Percentiles rank a stretch among this genome's conserved stretches.
Conservation (phyloP, 495 filamentous ascomycete species). For the Lasiosphaeris hirsuta region DNA sequence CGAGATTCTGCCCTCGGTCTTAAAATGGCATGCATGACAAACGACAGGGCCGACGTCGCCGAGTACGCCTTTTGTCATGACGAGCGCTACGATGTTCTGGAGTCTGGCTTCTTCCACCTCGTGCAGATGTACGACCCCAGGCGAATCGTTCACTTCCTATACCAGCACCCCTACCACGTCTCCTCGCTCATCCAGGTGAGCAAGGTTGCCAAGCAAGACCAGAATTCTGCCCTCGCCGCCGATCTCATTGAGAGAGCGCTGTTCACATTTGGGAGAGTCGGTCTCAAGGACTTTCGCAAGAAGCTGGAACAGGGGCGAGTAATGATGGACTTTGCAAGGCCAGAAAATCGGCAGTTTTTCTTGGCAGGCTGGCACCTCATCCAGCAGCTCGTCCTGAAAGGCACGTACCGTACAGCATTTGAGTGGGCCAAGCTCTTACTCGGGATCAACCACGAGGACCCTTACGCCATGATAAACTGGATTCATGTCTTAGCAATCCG, state of each 20-base stretch:
- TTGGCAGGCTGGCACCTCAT: constrained; percentile 88
- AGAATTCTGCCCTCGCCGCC: constrained; percentile 77
- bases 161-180: constrained; percentile 71
- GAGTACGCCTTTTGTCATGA: constrained; percentile 77
- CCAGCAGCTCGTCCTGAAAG: constrained; percentile 75
- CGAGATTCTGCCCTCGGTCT: constrained; percentile 74
- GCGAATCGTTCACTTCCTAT: constrained; percentile 45
- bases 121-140: constrained; percentile 83
- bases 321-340: constrained; percentile 69
- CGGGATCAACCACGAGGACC: constrained; percentile 73
- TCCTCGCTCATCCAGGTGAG: constrained; percentile 91
- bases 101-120: constrained; percentile 69
- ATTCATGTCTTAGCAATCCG: constrained; percentile 83
- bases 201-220: constrained; percentile 84
- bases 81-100: constrained; percentile 68
- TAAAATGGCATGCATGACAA: constrained; percentile 70
- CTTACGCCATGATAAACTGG: constrained; percentile 72
- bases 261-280: constrained; percentile 86
- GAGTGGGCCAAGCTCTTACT: constrained; percentile 90
- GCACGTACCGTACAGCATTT: constrained; percentile 88
- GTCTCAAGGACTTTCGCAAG: constrained; percentile 71
- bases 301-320: constrained; percentile 77
- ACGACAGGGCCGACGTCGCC: constrained; percentile 43
- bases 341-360: constrained; percentile 90
- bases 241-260: constrained; percentile 90